Conservation (phyloP, 2,329 filamentous ascomycete species). For the Phaeosphaeriaceae sp. region DNA sequence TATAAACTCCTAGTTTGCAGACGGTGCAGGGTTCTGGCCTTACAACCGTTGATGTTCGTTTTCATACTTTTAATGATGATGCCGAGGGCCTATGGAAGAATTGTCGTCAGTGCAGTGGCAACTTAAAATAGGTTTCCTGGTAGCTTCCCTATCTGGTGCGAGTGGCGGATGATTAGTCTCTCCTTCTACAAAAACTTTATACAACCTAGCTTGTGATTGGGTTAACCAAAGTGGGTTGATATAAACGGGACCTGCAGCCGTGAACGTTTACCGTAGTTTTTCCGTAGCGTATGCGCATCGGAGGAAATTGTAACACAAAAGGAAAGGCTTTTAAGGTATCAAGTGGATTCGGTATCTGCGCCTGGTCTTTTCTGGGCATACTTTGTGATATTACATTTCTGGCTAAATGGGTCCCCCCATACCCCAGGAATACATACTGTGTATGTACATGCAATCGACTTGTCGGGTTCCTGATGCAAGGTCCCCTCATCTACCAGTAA, state of each 20-base stretch:
- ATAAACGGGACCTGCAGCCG: not conserved
- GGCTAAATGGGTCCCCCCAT: conserved; percentile 8
- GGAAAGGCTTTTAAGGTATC: conserved; percentile 1
- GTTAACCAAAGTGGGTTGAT: not conserved
- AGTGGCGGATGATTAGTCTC: no score
- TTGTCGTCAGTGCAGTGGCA: no score
- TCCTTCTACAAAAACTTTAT: no score
- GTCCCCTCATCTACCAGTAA: not conserved
- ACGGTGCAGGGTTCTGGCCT: no score
- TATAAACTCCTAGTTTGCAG: no score
- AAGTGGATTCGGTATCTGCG: conserved; percentile 1
- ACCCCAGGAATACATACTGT: not conserved
- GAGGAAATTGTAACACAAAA: not conserved
- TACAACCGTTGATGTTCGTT: no score
- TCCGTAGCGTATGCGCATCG: not conserved
- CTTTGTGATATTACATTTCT: conserved; percentile 13
- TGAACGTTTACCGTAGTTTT: not conserved
- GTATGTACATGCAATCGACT: not conserved
- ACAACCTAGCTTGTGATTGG: no score
- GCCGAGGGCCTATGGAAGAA: no score
- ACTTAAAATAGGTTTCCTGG: no score
- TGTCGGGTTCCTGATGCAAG: not conserved
- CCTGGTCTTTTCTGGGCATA: conserved; percentile 3
- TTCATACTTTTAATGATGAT: no score
- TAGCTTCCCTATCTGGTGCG: no score